Conservation (phyloP, 2,329 filamentous ascomycete species). For the Penicillium sp. region DNA sequence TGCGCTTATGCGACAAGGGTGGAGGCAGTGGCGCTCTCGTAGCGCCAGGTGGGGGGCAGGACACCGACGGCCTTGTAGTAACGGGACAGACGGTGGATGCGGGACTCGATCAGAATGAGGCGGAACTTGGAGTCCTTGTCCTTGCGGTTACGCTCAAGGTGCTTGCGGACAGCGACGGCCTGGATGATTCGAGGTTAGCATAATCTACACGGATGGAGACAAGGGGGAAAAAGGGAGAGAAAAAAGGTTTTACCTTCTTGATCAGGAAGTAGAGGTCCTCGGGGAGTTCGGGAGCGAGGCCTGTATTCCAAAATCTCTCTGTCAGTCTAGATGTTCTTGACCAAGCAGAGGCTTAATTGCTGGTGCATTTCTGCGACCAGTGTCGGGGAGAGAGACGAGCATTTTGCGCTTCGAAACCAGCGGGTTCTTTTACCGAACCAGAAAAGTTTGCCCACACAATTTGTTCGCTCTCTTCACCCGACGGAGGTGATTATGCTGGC, state of each 20-base stretch:
- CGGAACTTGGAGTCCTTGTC: slow-evolving; percentile 99
- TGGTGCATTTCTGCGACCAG: slow-evolving; percentile 27
- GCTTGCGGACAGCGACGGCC: slow-evolving; percentile 98
- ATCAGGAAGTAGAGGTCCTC: slow-evolving; percentile 99
- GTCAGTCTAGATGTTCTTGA: slow-evolving; percentile 63
- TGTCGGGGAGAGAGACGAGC: slow-evolving; percentile 10
- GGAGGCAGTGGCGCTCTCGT: slow-evolving; percentile 94
- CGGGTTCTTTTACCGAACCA: slow-evolving; percentile 6
- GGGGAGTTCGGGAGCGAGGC: slow-evolving; percentile 95
- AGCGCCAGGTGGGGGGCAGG: slow-evolving; percentile 90
- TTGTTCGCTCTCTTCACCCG: slow-evolving; percentile 19
- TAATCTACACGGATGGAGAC: background rate
- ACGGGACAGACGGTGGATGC: slow-evolving; percentile 97
- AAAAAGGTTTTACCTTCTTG: slow-evolving; percentile 70
- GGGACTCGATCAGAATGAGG: slow-evolving; percentile 99
- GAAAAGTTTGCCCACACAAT: slow-evolving; percentile 9
- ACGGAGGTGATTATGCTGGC: slow-evolving; percentile 15
- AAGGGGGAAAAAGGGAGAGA: background rate
- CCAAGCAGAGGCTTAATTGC: slow-evolving; percentile 71
- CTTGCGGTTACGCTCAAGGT: slow-evolving; percentile 99
- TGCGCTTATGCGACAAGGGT: slow-evolving; percentile 76
- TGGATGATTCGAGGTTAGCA: slow-evolving; percentile 30
- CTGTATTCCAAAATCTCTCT: slow-evolving; percentile 76
- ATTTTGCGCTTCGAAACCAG: slow-evolving; percentile 3
- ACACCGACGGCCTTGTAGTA: slow-evolving; percentile 97